Percentiles rank a stretch among this genome's conserved stretches.
Conservation (phyloP, 2,329 filamentous ascomycete species). For the Chrysoporthe deuterocubensis region DNA sequence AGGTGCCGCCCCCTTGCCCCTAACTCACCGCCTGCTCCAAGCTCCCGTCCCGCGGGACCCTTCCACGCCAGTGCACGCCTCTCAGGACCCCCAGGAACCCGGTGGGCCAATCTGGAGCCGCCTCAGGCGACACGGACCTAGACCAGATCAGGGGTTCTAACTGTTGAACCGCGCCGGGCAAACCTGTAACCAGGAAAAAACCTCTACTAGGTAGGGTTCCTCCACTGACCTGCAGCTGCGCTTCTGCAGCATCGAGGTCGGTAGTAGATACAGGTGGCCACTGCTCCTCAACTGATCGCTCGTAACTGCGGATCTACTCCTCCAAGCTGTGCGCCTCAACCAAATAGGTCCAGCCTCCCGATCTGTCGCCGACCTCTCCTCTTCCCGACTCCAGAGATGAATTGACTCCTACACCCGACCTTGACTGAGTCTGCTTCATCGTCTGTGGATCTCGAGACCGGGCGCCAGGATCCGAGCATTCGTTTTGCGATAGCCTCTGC, state of each 20-base stretch:
- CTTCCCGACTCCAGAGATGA: conserved; percentile 10
- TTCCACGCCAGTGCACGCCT: background rate
- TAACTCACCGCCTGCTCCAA: conserved; percentile 12
- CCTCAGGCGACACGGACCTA: conserved; percentile 13
- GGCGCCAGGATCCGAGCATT: conserved; percentile 4
- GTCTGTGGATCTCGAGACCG: conserved; percentile 4
- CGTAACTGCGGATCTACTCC: conserved; percentile 1
- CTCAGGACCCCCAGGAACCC: background rate
- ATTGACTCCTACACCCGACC: conserved; percentile 5
- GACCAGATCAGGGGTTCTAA: conserved; percentile 10
- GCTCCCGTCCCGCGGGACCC: conserved; percentile 16
- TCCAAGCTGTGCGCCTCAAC: background rate
- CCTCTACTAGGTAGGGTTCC: conserved; percentile 2
- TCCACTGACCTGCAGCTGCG: conserved; percentile 14
- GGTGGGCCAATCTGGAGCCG: conserved; percentile 12
- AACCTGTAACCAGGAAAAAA: conserved; percentile 12
- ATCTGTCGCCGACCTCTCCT: conserved; percentile 12
- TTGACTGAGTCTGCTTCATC: background rate
- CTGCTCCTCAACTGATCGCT: conserved; percentile 13
- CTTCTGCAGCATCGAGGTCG: conserved; percentile 7
- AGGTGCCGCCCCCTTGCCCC: background rate
- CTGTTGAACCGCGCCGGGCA: conserved; percentile 2
- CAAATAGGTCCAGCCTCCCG: conserved; percentile 6
- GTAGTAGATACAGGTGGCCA: conserved; percentile 13
- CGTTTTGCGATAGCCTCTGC: conserved; percentile 8